phyloP scores from a whole-genome alignment of 495 filamentous ascomycete species.

The Hypoxylon rickii region DNA sequence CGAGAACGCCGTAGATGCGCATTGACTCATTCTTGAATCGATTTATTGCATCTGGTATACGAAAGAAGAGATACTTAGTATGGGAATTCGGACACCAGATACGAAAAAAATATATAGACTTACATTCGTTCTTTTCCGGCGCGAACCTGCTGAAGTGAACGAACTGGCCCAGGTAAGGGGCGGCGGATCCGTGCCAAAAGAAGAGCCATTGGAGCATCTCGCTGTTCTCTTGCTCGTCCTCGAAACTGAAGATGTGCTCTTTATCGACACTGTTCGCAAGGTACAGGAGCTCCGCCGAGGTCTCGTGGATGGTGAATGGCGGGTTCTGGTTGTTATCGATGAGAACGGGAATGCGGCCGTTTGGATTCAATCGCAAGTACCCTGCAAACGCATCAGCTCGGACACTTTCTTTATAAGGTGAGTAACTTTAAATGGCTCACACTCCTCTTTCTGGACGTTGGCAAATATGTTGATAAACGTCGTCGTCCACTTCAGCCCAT shows the following conservation, averaged over 20 bases:
- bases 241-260: not conserved
- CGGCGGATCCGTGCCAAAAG: not conserved
- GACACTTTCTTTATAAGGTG: not conserved
- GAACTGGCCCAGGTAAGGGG: not conserved
- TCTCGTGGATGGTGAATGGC: not conserved
- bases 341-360: not conserved
- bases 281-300: not conserved
- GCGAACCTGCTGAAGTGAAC: not conserved
- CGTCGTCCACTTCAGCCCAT: not conserved
- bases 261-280: not conserved
- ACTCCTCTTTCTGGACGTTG: not conserved
- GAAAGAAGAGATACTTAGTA: too few relatives aligned
- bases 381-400: not conserved
- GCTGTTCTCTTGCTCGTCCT: not conserved
- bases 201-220: not conserved
- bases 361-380: not conserved
- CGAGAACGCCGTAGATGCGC: slow-evolving; percentile 56
- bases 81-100: too few relatives aligned
- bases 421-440: not conserved
- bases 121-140: not conserved
- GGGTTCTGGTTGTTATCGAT: not conserved
- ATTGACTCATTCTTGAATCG: slow-evolving; percentile 56
- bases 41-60: slow-evolving; percentile 51
- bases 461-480: not conserved
- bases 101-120: too few relatives aligned